Percentiles rank a stretch among this genome's conserved stretches.
Conservation (phyloP, 2,329 filamentous ascomycete genomes). For the Elsinoe perseae region DNA sequence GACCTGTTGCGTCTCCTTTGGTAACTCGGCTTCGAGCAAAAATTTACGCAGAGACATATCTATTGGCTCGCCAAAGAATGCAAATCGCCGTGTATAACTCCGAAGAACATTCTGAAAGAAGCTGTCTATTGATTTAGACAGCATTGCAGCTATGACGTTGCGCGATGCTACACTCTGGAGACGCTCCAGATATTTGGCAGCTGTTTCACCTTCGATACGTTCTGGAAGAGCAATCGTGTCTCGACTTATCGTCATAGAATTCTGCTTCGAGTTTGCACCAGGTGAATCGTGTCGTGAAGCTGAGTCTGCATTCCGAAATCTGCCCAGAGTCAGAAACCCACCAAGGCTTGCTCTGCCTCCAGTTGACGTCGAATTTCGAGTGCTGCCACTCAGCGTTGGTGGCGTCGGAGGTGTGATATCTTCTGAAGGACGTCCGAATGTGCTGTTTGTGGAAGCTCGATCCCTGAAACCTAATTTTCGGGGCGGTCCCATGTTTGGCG, state of each 20-base stretch:
- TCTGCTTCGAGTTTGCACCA: slow-evolving; percentile 67
- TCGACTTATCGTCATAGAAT: slow-evolving; percentile 69
- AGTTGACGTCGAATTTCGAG: slow-evolving; percentile 72
- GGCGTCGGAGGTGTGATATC: slow-evolving; percentile 63
- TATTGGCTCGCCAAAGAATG: slow-evolving; percentile 93
- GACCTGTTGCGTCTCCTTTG: slow-evolving; percentile 96
- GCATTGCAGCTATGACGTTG: slow-evolving; percentile 72
- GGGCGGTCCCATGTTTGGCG: slow-evolving; percentile 51
- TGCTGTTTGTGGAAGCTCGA: slow-evolving; percentile 85
- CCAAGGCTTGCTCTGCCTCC: slow-evolving; percentile 86
- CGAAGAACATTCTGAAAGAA: slow-evolving; percentile 78
- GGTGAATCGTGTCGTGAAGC: slow-evolving; percentile 65
- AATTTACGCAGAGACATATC: slow-evolving; percentile 96
- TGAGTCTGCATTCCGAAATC: slow-evolving; percentile 76
- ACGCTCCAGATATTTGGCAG: slow-evolving; percentile 77
- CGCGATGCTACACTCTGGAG: slow-evolving; percentile 73
- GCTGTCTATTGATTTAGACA: slow-evolving; percentile 78
- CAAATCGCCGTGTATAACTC: slow-evolving; percentile 91
- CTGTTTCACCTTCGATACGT: slow-evolving; percentile 77
- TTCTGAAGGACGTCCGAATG: slow-evolving; percentile 62
- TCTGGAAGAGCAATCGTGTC: slow-evolving; percentile 66
- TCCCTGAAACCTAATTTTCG: slow-evolving; percentile 56
- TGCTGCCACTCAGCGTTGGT: slow-evolving; percentile 46
- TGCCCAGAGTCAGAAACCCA: slow-evolving; percentile 69
- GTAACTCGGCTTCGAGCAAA: slow-evolving; percentile 90